These are phyloP conservation scores for Rubroboletus satanas DNA, from an alignment of 768 basidiomycete species.

Conservation along the genomic window DNA sequence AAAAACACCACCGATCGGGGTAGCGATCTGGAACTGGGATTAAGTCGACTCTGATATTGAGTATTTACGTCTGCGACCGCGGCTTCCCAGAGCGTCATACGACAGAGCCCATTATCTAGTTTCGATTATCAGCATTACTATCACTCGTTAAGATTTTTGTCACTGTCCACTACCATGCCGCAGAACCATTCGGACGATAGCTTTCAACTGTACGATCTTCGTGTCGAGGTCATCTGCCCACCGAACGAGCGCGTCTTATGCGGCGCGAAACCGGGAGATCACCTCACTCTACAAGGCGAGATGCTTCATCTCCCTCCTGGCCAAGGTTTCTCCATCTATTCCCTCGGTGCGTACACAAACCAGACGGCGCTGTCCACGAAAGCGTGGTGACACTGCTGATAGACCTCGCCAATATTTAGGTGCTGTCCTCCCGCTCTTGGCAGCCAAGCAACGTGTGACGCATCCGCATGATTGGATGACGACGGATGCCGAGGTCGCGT, in stretches of 20 bases:
- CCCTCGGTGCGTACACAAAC: constrained; percentile 39
- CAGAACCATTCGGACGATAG: constrained; percentile 32
- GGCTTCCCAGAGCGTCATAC: no score
- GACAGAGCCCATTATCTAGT: no score
- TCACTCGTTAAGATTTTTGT: background rate
- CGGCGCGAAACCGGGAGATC: constrained; percentile 60
- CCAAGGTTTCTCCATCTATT: constrained; percentile 69
- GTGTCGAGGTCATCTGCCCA: constrained; percentile 59
- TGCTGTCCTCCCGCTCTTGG: constrained; percentile 60
- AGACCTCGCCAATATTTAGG: constrained; percentile 31
- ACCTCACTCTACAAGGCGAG: constrained; percentile 61
- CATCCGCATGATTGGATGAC: constrained; percentile 65
- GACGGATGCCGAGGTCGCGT: constrained; percentile 60
- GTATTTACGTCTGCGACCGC: no score
- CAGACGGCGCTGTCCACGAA: background rate
- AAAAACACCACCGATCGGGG: no score
- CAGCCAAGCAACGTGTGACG: constrained; percentile 59
- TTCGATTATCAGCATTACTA: background rate
- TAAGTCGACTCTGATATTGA: no score
- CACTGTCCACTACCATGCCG: background rate
- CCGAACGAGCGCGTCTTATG: constrained; percentile 55
- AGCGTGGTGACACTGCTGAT: background rate
- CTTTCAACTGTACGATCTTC: constrained; percentile 63
- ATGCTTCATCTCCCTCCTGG: constrained; percentile 57
- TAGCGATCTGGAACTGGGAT: no score